Conservation (phyloP, 1,284 basidiomycete genomes). For the Fomitopsis schrenkii region DNA sequence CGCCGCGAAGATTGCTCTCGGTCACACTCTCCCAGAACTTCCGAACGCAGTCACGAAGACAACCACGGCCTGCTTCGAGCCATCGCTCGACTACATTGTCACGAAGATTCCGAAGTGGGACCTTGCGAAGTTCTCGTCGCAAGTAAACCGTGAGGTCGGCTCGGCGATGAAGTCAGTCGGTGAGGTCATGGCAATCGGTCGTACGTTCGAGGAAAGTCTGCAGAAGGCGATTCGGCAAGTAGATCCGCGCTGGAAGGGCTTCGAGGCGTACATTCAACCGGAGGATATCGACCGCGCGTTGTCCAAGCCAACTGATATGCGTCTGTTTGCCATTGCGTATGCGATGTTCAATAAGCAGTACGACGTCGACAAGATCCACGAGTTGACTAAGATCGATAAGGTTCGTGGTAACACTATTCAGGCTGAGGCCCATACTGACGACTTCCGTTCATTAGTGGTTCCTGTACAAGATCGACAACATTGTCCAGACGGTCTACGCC, state of each 20-base stretch:
- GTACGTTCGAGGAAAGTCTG: conserved; percentile 97
- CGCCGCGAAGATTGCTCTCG: conserved; percentile 98
- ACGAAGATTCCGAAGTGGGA: conserved; percentile 99
- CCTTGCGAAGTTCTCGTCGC: conserved; percentile 91
- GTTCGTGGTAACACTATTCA: conserved; percentile 31
- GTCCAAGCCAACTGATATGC: conserved; percentile 80
- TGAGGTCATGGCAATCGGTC: conserved; percentile 99
- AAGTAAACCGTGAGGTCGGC: conserved; percentile 94
- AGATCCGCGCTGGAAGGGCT: conserved; percentile 85
- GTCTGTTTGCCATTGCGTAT: conserved; percentile 95
- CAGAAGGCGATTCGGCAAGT: conserved; percentile 99
- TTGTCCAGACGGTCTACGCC: conserved; percentile 79
- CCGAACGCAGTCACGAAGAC: conserved; percentile 99
- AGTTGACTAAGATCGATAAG: conserved; percentile 97
- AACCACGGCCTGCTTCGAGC: conserved; percentile 99
- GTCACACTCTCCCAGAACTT: conserved; percentile 95
- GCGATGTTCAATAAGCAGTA: conserved; percentile 96
- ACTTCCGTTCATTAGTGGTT: conserved; percentile 75
- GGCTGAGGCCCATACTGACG: conserved; percentile 2
- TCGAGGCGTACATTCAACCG: conserved; percentile 78
- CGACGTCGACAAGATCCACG: conserved; percentile 86
- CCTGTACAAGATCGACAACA: conserved; percentile 98
- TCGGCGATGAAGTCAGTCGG: conserved; percentile 99
- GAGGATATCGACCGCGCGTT: conserved; percentile 84
- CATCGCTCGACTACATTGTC: conserved; percentile 99